Conservation (phyloP, 2,329 filamentous ascomycete species). For the Botryosphaeria agaves region DNA sequence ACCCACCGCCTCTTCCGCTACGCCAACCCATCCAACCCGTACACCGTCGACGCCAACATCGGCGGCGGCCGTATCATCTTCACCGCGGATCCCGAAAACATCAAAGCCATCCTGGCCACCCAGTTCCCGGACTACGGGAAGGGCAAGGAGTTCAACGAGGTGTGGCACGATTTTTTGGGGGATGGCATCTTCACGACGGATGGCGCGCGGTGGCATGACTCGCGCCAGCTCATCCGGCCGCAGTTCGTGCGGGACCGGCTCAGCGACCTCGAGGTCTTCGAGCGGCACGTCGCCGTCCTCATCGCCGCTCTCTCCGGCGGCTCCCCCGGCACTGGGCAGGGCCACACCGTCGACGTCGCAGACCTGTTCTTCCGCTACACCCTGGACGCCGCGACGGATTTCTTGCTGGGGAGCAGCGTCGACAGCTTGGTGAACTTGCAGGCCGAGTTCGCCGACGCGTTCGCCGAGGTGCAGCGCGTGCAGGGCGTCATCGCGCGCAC, state of each 20-base stretch:
- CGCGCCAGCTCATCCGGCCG: slow-evolving; percentile 65
- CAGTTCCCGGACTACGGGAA: slow-evolving; percentile 81
- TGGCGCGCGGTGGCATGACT: slow-evolving; percentile 59
- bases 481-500: slow-evolving; percentile 50
- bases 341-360: slow-evolving; percentile 48
- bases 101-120: slow-evolving; percentile 77
- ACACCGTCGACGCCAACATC: slow-evolving; percentile 43
- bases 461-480: slow-evolving; percentile 59
- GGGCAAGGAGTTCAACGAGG: slow-evolving; percentile 53
- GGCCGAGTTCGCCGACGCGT: slow-evolving; percentile 62
- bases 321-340: slow-evolving; percentile 6
- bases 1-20: slow-evolving; percentile 27
- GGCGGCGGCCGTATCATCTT: slow-evolving; percentile 46
- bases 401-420: slow-evolving; percentile 64
- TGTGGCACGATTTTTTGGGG: slow-evolving; percentile 62
- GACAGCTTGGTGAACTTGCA: slow-evolving; percentile 38
- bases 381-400: slow-evolving; percentile 73
- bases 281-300: slow-evolving; percentile 59
- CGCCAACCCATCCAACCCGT: slow-evolving; percentile 20
- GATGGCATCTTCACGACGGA: slow-evolving; percentile 60
- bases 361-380: slow-evolving; percentile 75
- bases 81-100: slow-evolving; percentile 73
- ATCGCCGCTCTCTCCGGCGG: slow-evolving; percentile 40
- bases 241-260: slow-evolving; percentile 78
- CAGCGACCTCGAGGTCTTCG: slow-evolving; percentile 65